phyloP scores from a whole-genome alignment of 2,329 filamentous ascomycete species.

The Xylariaceae sp. region DNA sequence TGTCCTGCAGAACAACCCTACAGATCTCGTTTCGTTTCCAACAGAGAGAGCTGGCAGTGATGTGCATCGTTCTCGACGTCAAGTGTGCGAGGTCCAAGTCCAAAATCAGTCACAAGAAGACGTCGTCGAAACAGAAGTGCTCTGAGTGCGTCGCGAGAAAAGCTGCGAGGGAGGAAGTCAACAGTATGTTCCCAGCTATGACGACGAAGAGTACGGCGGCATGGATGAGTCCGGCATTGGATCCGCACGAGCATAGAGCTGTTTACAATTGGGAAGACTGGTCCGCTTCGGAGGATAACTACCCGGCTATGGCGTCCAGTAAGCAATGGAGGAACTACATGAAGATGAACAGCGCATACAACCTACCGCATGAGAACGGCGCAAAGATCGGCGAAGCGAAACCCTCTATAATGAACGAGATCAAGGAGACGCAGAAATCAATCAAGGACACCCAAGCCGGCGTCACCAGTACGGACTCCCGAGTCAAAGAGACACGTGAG shows the following conservation, averaged over 20 bases:
- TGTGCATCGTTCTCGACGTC: constrained; percentile 14
- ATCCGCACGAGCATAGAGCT: not conserved
- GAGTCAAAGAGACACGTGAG: constrained; percentile 16
- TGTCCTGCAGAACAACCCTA: constrained; percentile 1
- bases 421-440: constrained; percentile 18
- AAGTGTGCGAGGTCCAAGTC: constrained; percentile 15
- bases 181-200: not conserved
- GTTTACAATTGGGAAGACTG: constrained; percentile 8
- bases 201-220: not conserved
- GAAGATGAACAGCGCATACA: constrained; percentile 16
- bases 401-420: constrained; percentile 11
- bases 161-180: constrained; percentile 5
- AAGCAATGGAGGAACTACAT: constrained; percentile 22
- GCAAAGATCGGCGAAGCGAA: constrained; percentile 16
- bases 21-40: not conserved
- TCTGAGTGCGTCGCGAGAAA: constrained; percentile 6
- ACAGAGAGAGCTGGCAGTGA: not conserved
- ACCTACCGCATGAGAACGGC: constrained; percentile 17
- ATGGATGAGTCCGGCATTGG: constrained; percentile 2
- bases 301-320: constrained; percentile 18
- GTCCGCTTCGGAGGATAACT: constrained; percentile 17
- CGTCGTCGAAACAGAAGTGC: constrained; percentile 8
- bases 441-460: constrained; percentile 19
- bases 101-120: constrained; percentile 5
- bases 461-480: constrained; percentile 12